Percentiles rank a stretch among this genome's conserved stretches.
phyloP scores from a whole-genome alignment of 2,329 filamentous ascomycete genomes.

The Paraphaeosphaeria sporulosa region DNA sequence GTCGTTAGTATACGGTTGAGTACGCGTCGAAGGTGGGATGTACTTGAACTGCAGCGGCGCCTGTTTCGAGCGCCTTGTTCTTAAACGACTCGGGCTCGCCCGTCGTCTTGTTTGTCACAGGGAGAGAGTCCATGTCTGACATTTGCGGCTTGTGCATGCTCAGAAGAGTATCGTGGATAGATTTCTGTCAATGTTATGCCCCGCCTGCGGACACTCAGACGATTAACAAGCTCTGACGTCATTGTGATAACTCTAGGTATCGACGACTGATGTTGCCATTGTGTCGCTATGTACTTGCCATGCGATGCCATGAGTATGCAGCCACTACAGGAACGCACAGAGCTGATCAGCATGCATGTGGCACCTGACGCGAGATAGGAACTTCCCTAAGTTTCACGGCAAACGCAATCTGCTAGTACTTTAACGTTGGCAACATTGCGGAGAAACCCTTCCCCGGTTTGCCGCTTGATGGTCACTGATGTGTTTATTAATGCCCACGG shows the following conservation, averaged over 20 bases:
- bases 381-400: not conserved
- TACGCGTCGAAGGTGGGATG: not conserved
- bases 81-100: conserved; percentile 62
- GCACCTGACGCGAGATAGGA: not conserved
- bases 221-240: conserved; percentile 17
- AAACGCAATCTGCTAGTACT: not conserved
- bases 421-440: not conserved
- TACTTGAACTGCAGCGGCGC: conserved; percentile 66
- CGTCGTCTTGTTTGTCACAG: conserved; percentile 51
- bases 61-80: conserved; percentile 68
- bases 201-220: not conserved
- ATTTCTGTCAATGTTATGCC: not conserved
- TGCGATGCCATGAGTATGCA: not conserved
- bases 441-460: not conserved
- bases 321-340: not conserved
- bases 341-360: not conserved
- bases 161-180: not conserved
- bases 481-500: not conserved
- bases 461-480: not conserved
- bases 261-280: not conserved
- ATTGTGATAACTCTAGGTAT: conserved; percentile 13
- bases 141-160: not conserved
- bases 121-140: conserved; percentile 43
- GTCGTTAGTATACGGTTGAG: not conserved
- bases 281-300: not conserved